Conservation (phyloP, 2,329 filamentous ascomycete species). For the Cryphonectria parasitica region DNA sequence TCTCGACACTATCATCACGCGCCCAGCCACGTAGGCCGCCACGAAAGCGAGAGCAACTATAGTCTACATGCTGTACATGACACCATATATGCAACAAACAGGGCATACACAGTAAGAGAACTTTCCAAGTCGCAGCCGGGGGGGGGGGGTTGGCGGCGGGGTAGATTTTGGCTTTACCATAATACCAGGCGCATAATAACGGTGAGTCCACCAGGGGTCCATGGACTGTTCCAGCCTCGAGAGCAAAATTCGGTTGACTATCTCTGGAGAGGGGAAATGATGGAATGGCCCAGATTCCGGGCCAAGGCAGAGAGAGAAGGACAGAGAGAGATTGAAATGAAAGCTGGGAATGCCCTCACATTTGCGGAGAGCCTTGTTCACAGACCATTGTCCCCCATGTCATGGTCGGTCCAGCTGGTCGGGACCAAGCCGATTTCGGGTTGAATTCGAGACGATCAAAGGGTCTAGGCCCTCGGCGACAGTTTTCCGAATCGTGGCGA, state of each 20-base stretch:
- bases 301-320: not conserved
- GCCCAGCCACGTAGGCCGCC: not conserved
- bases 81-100: slow-evolving; percentile 1
- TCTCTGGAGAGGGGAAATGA: not conserved
- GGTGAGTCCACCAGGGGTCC: not conserved
- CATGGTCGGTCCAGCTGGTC: not conserved
- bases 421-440: not conserved
- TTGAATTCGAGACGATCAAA: not conserved
- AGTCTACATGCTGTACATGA: not conserved
- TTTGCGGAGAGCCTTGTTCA: slow-evolving; percentile 4
- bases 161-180: not conserved
- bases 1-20: not conserved
- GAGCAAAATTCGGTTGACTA: not conserved
- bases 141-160: no score
- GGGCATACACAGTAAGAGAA: not conserved
- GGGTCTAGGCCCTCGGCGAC: slow-evolving; percentile 1
- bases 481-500: not conserved
- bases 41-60: not conserved
- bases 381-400: not conserved
- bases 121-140: not conserved
- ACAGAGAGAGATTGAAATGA: no score
- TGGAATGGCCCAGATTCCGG: slow-evolving; percentile 3
- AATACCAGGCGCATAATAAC: not conserved
- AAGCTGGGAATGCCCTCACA: slow-evolving; percentile 18
- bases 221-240: slow-evolving; percentile 5